phyloP scores from a whole-genome alignment of 2,329 filamentous ascomycete genomes.

The Volutella citrinella region DNA sequence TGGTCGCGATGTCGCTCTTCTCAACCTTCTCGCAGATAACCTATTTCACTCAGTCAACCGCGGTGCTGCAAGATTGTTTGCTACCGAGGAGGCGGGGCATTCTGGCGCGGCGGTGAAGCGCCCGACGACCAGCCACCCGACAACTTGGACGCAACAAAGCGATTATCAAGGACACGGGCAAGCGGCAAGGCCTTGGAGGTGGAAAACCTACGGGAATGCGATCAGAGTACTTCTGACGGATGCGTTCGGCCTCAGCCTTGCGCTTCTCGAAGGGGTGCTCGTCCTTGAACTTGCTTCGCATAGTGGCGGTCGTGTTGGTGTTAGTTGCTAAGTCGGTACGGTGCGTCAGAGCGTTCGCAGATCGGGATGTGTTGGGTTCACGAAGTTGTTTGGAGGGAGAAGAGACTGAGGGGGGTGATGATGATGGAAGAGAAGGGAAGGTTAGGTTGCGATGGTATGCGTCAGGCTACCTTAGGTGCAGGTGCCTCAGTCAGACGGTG shows the following conservation, averaged over 20 bases:
- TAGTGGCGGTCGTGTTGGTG: conserved; percentile 50
- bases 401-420: conserved; percentile 2
- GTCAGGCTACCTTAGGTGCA: conserved; percentile 18
- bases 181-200: too few relatives aligned
- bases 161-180: too few relatives aligned
- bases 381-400: conserved; percentile 5
- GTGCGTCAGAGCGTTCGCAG: conserved; percentile 9
- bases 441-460: conserved; percentile 28
- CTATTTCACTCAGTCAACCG: conserved; percentile 43
- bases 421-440: conserved; percentile 20
- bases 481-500: conserved; percentile 18
- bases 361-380: conserved; percentile 11
- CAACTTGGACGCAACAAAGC: too few relatives aligned
- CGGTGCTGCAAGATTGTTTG: neutral
- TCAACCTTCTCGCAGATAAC: conserved; percentile 99
- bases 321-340: conserved; percentile 17
- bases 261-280: conserved; percentile 99
- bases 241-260: conserved; percentile 99
- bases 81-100: too few relatives aligned
- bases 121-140: too few relatives aligned
- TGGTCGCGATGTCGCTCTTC: conserved; percentile 98
- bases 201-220: conserved; percentile 82
- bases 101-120: too few relatives aligned
- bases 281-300: conserved; percentile 99
- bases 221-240: conserved; percentile 97